Percentiles rank a stretch among this genome's conserved stretches.
phyloP scores from a whole-genome alignment of 139 green algal genomes.

The Haematococcus lacustris region DNA sequence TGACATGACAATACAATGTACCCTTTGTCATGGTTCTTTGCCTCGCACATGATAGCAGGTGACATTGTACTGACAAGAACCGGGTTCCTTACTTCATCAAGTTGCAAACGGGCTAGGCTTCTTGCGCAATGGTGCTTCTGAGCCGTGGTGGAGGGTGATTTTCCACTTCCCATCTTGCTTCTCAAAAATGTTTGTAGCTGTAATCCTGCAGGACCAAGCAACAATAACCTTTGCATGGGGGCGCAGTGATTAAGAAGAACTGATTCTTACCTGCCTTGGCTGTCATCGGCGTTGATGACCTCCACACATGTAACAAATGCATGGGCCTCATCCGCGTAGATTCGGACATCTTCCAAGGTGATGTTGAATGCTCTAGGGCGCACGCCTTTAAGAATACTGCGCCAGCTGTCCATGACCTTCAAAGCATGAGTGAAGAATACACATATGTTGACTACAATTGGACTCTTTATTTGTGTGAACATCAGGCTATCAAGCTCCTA shows the following conservation, averaged over 20 bases:
- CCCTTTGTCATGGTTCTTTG: no score
- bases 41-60: no score
- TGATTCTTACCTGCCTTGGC: constrained; percentile 34
- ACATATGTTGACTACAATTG: neutral
- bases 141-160: constrained; percentile 72
- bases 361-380: constrained; percentile 52
- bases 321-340: constrained; percentile 37
- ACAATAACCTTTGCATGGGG: neutral
- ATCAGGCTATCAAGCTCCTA: constrained; percentile 11
- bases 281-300: constrained; percentile 60
- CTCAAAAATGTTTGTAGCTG: constrained; percentile 85
- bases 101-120: no score
- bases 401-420: constrained; percentile 77
- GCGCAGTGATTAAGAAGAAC: neutral
- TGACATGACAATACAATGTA: no score
- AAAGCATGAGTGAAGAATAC: neutral
- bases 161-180: constrained; percentile 67
- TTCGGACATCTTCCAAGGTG: constrained; percentile 62
- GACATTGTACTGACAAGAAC: no score
- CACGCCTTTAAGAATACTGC: constrained; percentile 47
- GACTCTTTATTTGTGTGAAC: neutral
- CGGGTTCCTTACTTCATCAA: no score
- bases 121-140: neutral
- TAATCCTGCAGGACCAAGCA: constrained; percentile 31
- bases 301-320: constrained; percentile 76